phyloP scores from a whole-genome alignment of 1,284 basidiomycete species.

The Ceratobasidium theobromae region DNA sequence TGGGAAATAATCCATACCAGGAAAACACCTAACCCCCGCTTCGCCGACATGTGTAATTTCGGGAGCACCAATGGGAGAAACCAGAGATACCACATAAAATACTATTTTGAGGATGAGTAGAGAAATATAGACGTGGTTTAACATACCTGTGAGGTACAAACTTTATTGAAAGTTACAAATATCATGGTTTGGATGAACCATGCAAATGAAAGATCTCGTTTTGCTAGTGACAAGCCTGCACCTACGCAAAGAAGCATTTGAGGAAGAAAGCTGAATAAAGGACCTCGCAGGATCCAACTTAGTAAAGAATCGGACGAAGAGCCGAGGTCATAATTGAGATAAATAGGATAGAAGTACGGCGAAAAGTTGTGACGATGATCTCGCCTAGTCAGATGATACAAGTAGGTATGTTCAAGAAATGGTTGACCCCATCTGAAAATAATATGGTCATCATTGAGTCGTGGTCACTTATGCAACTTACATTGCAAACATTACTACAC shows the following conservation, averaged over 20 bases:
- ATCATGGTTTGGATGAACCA: constrained; percentile 90
- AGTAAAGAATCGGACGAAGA: constrained; percentile 3
- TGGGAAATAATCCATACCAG: constrained; percentile 74
- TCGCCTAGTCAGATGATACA: constrained; percentile 88
- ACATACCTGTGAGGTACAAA: constrained; percentile 91
- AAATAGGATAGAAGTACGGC: constrained; percentile 94
- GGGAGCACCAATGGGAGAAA: constrained; percentile 84
- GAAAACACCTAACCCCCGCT: constrained; percentile 50
- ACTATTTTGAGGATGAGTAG: constrained; percentile 53
- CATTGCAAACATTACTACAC: constrained; percentile 72
- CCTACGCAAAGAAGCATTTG: constrained; percentile 44
- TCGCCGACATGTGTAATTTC: constrained; percentile 55
- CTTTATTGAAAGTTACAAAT: constrained; percentile 97
- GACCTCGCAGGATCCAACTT: constrained; percentile 43
- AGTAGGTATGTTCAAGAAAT: constrained; percentile 88
- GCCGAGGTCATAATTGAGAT: constrained; percentile 54
- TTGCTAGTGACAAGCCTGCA: constrained; percentile 45
- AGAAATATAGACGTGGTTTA: not conserved
- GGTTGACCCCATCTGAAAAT: constrained; percentile 85
- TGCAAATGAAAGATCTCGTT: constrained; percentile 63
- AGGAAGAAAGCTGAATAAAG: constrained; percentile 47
- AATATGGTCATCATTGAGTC: constrained; percentile 3
- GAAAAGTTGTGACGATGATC: constrained; percentile 99
- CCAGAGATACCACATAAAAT: constrained; percentile 97
- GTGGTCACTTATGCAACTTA: constrained; percentile 48